Percentiles rank a stretch among this genome's conserved stretches.
These are phyloP conservation scores for Aspergillus sp. DNA, from an alignment of 2,329 filamentous ascomycete species.

Conservation along the genomic window DNA sequence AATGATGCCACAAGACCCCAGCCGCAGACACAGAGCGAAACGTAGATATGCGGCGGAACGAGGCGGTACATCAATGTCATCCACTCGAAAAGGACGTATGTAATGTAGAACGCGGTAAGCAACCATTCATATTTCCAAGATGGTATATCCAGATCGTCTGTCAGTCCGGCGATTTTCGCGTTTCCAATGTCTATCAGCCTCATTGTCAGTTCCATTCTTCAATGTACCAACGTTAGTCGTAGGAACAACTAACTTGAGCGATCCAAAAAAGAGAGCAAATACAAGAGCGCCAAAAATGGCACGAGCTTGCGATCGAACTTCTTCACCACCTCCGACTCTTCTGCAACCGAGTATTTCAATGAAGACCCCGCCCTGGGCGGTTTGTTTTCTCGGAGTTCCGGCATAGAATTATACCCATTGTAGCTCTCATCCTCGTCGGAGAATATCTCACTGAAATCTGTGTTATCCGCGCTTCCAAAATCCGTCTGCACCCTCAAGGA, in stretches of 20 bases:
- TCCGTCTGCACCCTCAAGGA: conserved; percentile 30
- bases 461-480: conserved; percentile 13
- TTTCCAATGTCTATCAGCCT: conserved; percentile 49
- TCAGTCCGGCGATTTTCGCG: conserved; percentile 55
- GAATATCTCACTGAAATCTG: conserved; percentile 4
- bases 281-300: conserved; percentile 72
- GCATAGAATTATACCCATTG: conserved; percentile 23
- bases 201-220: neutral
- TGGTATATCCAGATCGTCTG: conserved; percentile 48
- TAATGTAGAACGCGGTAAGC: conserved; percentile 57
- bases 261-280: conserved; percentile 79
- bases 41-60: conserved; percentile 56
- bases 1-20: conserved; percentile 77
- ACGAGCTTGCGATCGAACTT: conserved; percentile 75
- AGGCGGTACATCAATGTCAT: conserved; percentile 58
- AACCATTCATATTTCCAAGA: conserved; percentile 56
- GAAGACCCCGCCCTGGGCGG: conserved; percentile 15
- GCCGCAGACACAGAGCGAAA: conserved; percentile 55
- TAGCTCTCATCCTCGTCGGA: conserved; percentile 19
- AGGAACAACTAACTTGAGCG: conserved; percentile 59
- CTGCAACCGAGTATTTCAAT: conserved; percentile 47
- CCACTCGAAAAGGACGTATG: conserved; percentile 60
- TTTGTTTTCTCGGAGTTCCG: conserved; percentile 11
- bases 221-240: neutral
- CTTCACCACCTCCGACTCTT: conserved; percentile 63